Evolutionary conservation across 2,329 filamentous ascomycete species (phyloP), one percentile per base, ranked within the genome.

Genomic region (Phialemoniopsis sp.): DNA sequence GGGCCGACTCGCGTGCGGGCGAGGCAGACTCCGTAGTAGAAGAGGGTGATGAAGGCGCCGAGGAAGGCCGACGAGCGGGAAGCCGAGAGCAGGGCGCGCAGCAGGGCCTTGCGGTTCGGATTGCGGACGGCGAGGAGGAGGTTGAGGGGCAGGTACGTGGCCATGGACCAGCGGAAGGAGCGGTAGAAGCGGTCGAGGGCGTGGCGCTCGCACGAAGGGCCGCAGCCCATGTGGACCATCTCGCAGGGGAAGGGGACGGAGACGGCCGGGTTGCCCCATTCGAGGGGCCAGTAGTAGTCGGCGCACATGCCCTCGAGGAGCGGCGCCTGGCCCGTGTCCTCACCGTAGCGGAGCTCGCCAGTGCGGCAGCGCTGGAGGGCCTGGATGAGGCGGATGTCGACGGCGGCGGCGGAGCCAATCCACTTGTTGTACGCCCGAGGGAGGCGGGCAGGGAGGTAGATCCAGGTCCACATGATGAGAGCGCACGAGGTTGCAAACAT

Each of bases 401-500:
- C 80, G 33, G 82, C 73, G 4, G 89, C 88, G 4, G 84, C 85
- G 16, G 82, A 80, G 31, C 75, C 78, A 50, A 95, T 93, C 88
- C 89, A 94, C 56, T 81, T 83, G 52, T 81, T 83, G 64, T 94
- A 94, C 31, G 82, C 73, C 19, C 67, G 72, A 3, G 89, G 89
- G 2, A 95, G 72, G 15, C 78, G 73, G 29, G 78, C 70, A 0
- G 88, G 87, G 9, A 70, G 59, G 64, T 91, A 95, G 57, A 94
- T 83, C 86, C 87, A 95, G 14, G 87, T 77, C 84, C 87, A 91
- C 89, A 94, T 95, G 49, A 94, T 82, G 29, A 87, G 65, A 16
- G 82, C 84, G 30, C 78, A 81, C 15, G 86, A 89, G 28, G 73
- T 59, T 33, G 84, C 79, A 58, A 95, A 94, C 14, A 90, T 64